phyloP scores from a whole-genome alignment of 179 eudicot genomes.

The Beta corolliflora region DNA sequence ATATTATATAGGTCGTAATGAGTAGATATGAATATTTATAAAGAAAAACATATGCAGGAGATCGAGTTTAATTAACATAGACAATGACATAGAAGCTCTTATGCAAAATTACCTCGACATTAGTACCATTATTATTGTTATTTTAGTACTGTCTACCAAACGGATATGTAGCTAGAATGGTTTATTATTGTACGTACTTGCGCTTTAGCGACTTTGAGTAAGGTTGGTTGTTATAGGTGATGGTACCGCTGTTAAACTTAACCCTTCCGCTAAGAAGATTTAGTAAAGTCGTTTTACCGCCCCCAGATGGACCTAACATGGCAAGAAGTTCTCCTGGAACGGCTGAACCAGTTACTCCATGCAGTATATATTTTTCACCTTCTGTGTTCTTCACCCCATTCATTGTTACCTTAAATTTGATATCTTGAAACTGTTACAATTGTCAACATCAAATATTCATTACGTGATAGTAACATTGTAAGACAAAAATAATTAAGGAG shows the following conservation, averaged over 20 bases:
- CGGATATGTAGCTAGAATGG: background rate
- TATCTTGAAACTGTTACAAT: slow-evolving; percentile 36
- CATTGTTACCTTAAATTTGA: slow-evolving; percentile 34
- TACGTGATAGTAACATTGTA: background rate
- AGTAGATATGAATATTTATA: too few relatives aligned
- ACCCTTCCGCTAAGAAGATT: slow-evolving; percentile 81
- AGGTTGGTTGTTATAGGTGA: slow-evolving; percentile 84
- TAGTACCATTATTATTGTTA: too few relatives aligned
- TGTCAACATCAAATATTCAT: background rate
- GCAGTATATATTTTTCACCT: slow-evolving; percentile 63
- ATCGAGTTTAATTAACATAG: too few relatives aligned
- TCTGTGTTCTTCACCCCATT: slow-evolving; percentile 33
- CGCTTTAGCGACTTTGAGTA: slow-evolving; percentile 76
- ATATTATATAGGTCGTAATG: too few relatives aligned
- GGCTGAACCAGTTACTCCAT: slow-evolving; percentile 77
- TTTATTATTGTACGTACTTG: slow-evolving; percentile 43
- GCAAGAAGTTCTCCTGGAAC: slow-evolving; percentile 89
- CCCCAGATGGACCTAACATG: slow-evolving; percentile 92
- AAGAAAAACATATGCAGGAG: too few relatives aligned
- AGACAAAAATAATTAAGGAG: background rate
- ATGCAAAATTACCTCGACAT: too few relatives aligned
- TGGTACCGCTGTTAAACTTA: slow-evolving; percentile 46
- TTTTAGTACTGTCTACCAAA: too few relatives aligned
- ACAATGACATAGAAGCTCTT: too few relatives aligned
- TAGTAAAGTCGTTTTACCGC: slow-evolving; percentile 85